These are phyloP conservation scores for Gnomoniopsis sp. DNA, from an alignment of 2,329 filamentous ascomycete species.

Conservation along the genomic window DNA sequence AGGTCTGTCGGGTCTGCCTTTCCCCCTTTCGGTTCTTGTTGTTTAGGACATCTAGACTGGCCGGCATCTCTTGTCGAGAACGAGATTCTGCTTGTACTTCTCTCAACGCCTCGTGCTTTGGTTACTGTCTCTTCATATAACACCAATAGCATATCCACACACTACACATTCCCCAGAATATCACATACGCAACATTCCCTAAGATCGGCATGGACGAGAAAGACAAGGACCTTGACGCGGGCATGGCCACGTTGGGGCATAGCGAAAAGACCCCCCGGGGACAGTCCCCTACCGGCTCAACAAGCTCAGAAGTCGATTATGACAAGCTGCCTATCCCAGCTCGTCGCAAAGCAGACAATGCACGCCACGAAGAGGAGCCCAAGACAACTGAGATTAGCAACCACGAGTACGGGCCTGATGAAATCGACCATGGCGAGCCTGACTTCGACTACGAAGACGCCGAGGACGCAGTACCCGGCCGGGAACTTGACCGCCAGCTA, in stretches of 20 bases:
- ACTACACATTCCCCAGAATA: neutral
- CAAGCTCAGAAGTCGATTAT: constrained; percentile 9
- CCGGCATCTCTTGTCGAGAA: no score
- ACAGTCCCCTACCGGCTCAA: constrained; percentile 8
- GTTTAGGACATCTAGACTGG: no score
- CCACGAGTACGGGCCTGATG: neutral
- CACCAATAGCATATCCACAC: neutral
- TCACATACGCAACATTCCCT: neutral
- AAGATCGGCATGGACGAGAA: constrained; percentile 3
- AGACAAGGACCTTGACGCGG: neutral
- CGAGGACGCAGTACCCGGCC: constrained; percentile 26
- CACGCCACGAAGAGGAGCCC: neutral
- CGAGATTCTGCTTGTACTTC: no score
- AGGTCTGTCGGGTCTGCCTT: neutral
- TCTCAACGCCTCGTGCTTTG: neutral
- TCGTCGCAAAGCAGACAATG: neutral
- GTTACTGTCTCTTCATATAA: neutral
- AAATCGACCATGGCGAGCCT: constrained; percentile 8
- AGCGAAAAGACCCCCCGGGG: neutral
- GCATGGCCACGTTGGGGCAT: neutral
- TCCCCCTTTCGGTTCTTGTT: neutral
- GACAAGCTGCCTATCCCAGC: neutral
- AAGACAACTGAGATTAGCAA: neutral
- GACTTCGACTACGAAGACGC: constrained; percentile 29
- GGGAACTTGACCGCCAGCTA: constrained; percentile 26